Evolutionary conservation across 192 early-diverging fungal genomes (phyloP), one percentile per base, ranked within the genome.

Genomic region (Phycomyces blakesleeanus): DNA sequence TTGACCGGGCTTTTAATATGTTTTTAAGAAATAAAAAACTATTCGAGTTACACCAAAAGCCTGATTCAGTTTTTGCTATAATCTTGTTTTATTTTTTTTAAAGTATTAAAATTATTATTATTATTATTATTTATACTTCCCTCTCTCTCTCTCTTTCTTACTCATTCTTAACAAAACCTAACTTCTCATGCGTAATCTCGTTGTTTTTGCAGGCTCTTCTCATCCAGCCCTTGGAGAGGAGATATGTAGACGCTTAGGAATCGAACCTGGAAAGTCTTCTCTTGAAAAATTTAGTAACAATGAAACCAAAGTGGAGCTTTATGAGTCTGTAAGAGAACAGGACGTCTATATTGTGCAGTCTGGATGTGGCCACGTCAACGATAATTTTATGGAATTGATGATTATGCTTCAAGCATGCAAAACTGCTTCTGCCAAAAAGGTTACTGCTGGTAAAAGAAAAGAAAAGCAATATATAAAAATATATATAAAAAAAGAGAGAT

Each of bases 341-440:
- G 93, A 95, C 69, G 93, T 95, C 51, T 97, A 90, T 77, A 95
- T 97, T 78, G 83, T 97, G 26, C 89, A 93, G 76, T 86, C 90
- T 47, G 96, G 93, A 40, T 96, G 94, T 74, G 93, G 95, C 15
- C 81, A 93, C 38, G 93, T 98, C 68, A 96, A 96, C 72, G 95
- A 98, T 81, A 89, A 95, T 77, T 77, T 98, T 51, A 94, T 96
- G 81, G 96, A 98, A 71, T 83, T 98, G 52, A 82, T 97, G 47
- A 95, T 98, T 72, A 95, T 98, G 86, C 91, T 98, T 69, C 85
- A 88, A 71, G 95, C 96, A 22, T 98, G 96, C 81, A 91, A 92
- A 68, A 95, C 91, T 26, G 96, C 94, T 58, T 92, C 89, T 22
- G 94, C 94, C 27, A 80, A 81, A 55, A 83, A 88, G 66, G 87